Evolutionary conservation across 805 yeast genomes (phyloP).

Genomic region (Vanderwaltozyma yarrowii): DNA sequence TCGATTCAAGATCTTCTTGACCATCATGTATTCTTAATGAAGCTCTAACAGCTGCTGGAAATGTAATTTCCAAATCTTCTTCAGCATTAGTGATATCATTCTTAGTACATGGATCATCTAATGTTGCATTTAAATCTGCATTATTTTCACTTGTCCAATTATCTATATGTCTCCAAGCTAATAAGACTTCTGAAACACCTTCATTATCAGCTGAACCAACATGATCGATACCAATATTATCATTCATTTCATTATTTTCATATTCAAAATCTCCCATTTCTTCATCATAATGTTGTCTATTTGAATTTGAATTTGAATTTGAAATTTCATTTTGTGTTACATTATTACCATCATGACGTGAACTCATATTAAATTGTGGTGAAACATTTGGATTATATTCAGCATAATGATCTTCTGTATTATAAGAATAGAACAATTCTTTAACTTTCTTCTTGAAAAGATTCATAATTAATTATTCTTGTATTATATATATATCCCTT

Average conservation of each 20-base stretch:
- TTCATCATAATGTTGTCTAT: conserved; percentile 2
- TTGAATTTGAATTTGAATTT: conserved; percentile 6
- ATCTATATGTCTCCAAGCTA: conserved; percentile 86
- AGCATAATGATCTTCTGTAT: conserved; percentile 61
- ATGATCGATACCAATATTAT: conserved; percentile 14
- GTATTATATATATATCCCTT: too few relatives aligned
- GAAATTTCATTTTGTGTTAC: conserved; percentile 7
- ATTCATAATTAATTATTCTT: conserved; percentile 20
- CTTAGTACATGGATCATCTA: conserved; percentile 69
- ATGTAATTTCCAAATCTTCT: conserved; percentile 58
- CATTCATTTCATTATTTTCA: conserved; percentile 12
- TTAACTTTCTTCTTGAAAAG: conserved; percentile 38
- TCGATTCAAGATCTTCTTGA: conserved; percentile 67
- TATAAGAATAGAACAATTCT: conserved; percentile 52
- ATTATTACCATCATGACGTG: conserved; percentile 5
- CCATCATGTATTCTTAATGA: conserved; percentile 83
- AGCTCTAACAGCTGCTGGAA: conserved; percentile 78
- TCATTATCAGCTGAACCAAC: conserved; percentile 27
- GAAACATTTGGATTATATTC: conserved; percentile 44
- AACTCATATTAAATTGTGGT: conserved; percentile 21
- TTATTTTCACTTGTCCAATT: conserved; percentile 70
- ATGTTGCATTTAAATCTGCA: conserved; percentile 71
- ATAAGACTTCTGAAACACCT: conserved; percentile 64
- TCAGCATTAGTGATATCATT: conserved; percentile 78
- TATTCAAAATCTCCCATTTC: conserved; percentile 6